A percentile compares a stretch with the other conserved stretches of the same genome.
These are phyloP conservation scores for Blastocystis sp. DNA, from an alignment of 352 stramenopile genomes.

Conservation along the genomic window DNA sequence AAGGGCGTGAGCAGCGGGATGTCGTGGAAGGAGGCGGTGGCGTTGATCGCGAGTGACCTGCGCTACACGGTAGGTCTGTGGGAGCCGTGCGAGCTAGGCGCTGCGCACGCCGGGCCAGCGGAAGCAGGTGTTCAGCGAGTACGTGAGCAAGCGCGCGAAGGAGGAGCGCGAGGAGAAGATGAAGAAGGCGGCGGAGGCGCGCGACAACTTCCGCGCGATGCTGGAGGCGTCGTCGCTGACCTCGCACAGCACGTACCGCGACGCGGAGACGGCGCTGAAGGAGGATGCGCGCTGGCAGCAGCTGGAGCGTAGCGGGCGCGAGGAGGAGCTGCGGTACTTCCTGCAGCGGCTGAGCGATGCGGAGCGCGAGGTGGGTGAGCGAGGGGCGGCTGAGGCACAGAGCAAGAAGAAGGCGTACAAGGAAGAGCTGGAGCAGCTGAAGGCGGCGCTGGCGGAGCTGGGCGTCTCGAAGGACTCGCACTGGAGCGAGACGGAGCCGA, in stretches of 20 bases:
- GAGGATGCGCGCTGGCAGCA: not conserved
- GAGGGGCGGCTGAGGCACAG: not conserved
- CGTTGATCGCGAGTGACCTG: not conserved
- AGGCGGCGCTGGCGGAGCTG: not conserved
- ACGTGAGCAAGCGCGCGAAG: slow-evolving; percentile 8
- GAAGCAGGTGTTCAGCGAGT: slow-evolving; percentile 57
- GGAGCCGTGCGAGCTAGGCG: not conserved
- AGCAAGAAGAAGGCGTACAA: not conserved
- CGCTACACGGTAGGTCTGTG: not conserved
- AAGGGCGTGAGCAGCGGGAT: not conserved
- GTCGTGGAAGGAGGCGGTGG: slow-evolving; percentile 13
- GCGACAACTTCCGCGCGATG: not conserved
- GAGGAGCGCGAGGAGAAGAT: not conserved
- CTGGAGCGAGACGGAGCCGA: not conserved
- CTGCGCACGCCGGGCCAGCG: slow-evolving; percentile 20
- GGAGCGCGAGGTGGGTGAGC: not conserved
- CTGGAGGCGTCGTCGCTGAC: not conserved
- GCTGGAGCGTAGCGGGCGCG: not conserved
- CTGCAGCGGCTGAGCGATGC: not conserved
- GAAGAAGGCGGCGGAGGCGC: not conserved
- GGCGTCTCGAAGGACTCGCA: not conserved
- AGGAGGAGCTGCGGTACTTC: not conserved
- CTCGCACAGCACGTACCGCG: not conserved
- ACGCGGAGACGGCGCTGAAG: not conserved
- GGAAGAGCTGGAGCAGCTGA: not conserved